These are phyloP conservation scores for Vanilla planifolia DNA, from an alignment of 106 monocot genomes.

Conservation along the genomic window DNA sequence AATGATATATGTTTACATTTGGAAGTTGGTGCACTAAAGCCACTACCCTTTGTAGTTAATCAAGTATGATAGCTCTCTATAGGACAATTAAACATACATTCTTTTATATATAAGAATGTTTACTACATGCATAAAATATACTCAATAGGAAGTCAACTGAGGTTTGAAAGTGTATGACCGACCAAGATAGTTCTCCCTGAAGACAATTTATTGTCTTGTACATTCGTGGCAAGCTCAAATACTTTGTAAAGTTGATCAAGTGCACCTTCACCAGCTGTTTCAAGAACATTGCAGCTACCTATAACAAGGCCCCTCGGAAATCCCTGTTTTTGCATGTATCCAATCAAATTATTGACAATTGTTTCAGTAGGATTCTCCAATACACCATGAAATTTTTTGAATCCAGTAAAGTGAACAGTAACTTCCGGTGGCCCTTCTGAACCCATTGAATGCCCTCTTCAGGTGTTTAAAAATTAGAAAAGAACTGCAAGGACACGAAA, in stretches of 20 bases:
- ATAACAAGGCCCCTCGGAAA: slow-evolving; percentile 63
- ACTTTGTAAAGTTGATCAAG: slow-evolving; percentile 41
- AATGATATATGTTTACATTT: no score
- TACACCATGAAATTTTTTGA: slow-evolving; percentile 93
- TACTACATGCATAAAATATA: not conserved
- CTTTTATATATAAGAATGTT: no score
- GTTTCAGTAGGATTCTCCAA: slow-evolving; percentile 84
- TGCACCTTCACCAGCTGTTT: slow-evolving; percentile 83
- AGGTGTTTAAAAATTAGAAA: no score
- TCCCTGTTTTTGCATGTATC: slow-evolving; percentile 54
- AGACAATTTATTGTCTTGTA: slow-evolving; percentile 12
- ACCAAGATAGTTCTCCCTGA: slow-evolving; percentile 54
- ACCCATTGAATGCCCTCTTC: slow-evolving; percentile 71
- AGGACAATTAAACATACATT: no score
- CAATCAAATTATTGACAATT: slow-evolving; percentile 61
- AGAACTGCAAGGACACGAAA: no score
- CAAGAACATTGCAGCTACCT: slow-evolving; percentile 69
- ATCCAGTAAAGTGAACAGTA: slow-evolving; percentile 78
- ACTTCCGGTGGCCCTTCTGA: slow-evolving; percentile 78
- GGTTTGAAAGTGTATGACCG: slow-evolving; percentile 1
- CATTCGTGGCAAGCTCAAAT: slow-evolving; percentile 41
- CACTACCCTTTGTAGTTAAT: no score
- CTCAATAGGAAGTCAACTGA: not conserved
- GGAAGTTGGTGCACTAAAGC: no score
- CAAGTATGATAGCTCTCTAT: no score